Base-by-base conservation (phyloP, 306 rosid genomes). In the Elaeagnus macrophylla region DNA sequence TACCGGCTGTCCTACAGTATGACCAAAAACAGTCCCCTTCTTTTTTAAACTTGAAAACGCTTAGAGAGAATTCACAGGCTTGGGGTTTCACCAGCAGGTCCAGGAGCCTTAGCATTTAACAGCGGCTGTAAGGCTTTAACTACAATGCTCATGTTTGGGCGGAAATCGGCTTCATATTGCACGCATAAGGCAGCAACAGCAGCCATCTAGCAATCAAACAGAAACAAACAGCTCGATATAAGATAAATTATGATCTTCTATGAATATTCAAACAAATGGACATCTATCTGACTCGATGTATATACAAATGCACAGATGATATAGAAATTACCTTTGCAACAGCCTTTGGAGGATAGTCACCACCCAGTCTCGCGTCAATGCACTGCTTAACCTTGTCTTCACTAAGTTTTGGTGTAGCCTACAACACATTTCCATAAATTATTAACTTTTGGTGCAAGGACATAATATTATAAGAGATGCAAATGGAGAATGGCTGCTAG, bases 361-460 rank as follows among this genome's bases (percentile, higher is more conserved):
- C 90, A 40, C 82, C 84, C 3, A 85, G 79, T 79, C 84, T 82
- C 59, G 77, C 64, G 71, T 88, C 97, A 56, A 88, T 74, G 48
- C 95, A 88, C 65, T 82, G 95, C 83, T 68, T 80, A 51, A 85
- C 97, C 73, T 84, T 82, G 68, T 88, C 97, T 57, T 88, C 97
- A 60, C 97, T 84, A 50, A 88, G 96, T 78, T 83, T 88, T 35
- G 97, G 97, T 15, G 97, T 84, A 62, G 97, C 95, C 96, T 88
- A 71, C 50, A 47, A 79, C 2, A 25, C 57, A 55, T 53, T 45
- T 53, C 57, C 65, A 76, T 9, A 47, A 11, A 46, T 16, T 17
- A 60, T 79, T 62, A 77, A 76, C 52, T 60, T 56, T 25, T 18
- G 60, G 59, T 68, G 69, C 47, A 48, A n/a, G 47, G 51, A 52